Base-by-base conservation (phyloP, 2,329 filamentous ascomycete species). In the Myriosclerotinia scirpicola region DNA sequence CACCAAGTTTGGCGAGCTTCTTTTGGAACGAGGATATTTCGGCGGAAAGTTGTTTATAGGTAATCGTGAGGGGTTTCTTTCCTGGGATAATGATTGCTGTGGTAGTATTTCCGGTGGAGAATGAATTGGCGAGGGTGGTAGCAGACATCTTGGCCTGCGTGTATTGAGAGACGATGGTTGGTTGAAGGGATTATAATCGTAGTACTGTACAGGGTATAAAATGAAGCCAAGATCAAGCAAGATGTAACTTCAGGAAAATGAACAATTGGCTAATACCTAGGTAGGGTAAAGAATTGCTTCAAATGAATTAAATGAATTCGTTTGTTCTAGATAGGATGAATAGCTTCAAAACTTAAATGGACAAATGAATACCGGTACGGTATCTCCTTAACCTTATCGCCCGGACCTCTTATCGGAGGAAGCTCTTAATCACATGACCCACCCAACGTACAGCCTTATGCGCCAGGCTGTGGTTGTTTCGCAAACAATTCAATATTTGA, bases 61-160 rank as follows among this genome's bases (percentile, higher is more conserved):
- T 89, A 70, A 92, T 81, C n/a, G 82, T 85, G 68, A 92, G 81
- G 67, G 88, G 80, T 8, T 87, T 81, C 70, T 85, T 86, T 67
- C 84, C 85, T 40, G 91, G 91, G 59, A 95, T 82, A 76, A 95
- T 91, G 77, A 95, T 81, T 68, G 91, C 91, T 17, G 84, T 82
- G 26, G 82, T 77, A 65, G 80, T 73, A 34, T 82, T 82, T 68
- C 79, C 78, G 52, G 79, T 76, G 26, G 83, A 82, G 76, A 89
- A 85, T 67, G 85, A 82, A 72, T 82, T 84, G 66, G 82, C 80
- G 46, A 89, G 81, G 36, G 86, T 88, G n/a, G 74, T 75, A 54
- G 73, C 73, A 63, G 72, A 70, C 72, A 75, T 76, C 42, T 54
- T 53, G 58, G 48, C 58, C n/a, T 61, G 58, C 44, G 58, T 50